Percentiles rank a stretch among this genome's conserved stretches.
Conservation (phyloP, 805 yeast species). For the Candida silvicultrix region DNA sequence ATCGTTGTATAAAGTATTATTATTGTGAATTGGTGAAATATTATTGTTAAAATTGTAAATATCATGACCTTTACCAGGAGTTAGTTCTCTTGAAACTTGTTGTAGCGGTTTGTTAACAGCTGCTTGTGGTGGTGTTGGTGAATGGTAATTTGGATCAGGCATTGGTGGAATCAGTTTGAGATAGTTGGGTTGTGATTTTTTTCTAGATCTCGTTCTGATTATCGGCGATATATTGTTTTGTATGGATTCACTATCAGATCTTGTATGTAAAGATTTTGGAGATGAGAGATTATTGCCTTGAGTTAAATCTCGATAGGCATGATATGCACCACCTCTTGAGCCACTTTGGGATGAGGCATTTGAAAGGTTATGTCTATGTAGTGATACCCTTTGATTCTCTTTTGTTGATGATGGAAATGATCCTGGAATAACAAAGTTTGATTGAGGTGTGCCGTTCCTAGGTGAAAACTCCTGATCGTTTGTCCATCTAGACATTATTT, state of each 20-base stretch:
- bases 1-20: not conserved
- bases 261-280: slow-evolving; percentile 4
- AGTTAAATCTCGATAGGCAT: not conserved
- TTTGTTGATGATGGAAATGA: not conserved
- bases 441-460: not conserved
- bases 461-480: not conserved
- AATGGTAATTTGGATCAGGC: slow-evolving; percentile 9
- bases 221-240: not conserved
- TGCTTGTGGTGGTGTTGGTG: not conserved
- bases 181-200: slow-evolving; percentile 12
- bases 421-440: not conserved
- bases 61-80: not conserved
- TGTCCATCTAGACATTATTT: not conserved
- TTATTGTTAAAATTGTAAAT: not conserved
- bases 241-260: slow-evolving; percentile 3
- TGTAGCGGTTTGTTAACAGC: slow-evolving; percentile 1
- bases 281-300: not conserved
- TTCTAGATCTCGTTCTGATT: slow-evolving; percentile 1
- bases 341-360: not conserved
- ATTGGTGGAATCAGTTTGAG: slow-evolving; percentile 23
- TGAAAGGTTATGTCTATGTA: not conserved
- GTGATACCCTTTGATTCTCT: not conserved
- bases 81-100: not conserved
- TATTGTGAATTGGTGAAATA: not conserved
- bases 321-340: not conserved